phyloP scores from a whole-genome alignment of 495 filamentous ascomycete genomes.

The Podospora appendiculata region DNA sequence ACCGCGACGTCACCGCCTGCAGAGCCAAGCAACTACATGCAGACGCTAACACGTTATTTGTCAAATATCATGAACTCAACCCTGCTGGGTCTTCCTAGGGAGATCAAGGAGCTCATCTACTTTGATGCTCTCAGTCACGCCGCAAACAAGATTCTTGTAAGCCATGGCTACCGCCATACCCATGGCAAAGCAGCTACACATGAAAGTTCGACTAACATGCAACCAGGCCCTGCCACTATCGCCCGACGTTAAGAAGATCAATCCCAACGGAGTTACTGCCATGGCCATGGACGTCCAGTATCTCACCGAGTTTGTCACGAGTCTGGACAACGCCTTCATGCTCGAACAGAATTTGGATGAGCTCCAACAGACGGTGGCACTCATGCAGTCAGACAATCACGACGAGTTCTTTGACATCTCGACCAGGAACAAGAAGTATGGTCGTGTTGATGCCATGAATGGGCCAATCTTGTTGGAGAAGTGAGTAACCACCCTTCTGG shows the following conservation, averaged over 20 bases:
- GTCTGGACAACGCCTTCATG: slow-evolving; percentile 67
- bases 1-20: slow-evolving; percentile 54
- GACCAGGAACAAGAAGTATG: slow-evolving; percentile 83
- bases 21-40: slow-evolving; percentile 87
- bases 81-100: slow-evolving; percentile 78
- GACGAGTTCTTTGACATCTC: slow-evolving; percentile 92
- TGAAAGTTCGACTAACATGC: too few species aligned
- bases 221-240: slow-evolving; percentile 71
- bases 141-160: slow-evolving; percentile 73
- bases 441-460: slow-evolving; percentile 81
- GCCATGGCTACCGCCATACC: slow-evolving; percentile 1
- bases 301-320: slow-evolving; percentile 76
- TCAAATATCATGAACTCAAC: slow-evolving; percentile 95
- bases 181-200: too few species aligned
- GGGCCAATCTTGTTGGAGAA: slow-evolving; percentile 85
- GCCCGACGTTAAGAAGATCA: slow-evolving; percentile 72
- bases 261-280: slow-evolving; percentile 72
- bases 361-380: slow-evolving; percentile 75
- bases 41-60: slow-evolving; percentile 85
- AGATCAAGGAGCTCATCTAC: slow-evolving; percentile 96
- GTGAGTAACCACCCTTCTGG: slow-evolving; percentile 33
- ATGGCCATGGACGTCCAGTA: slow-evolving; percentile 77
- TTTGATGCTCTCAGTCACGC: slow-evolving; percentile 93
- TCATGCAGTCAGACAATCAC: slow-evolving; percentile 81
- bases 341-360: slow-evolving; percentile 83